Evolutionary conservation across 2,329 filamentous ascomycete species (phyloP), one percentile per base, ranked within the genome.

Genomic region (Trichoderma asperellum): DNA sequence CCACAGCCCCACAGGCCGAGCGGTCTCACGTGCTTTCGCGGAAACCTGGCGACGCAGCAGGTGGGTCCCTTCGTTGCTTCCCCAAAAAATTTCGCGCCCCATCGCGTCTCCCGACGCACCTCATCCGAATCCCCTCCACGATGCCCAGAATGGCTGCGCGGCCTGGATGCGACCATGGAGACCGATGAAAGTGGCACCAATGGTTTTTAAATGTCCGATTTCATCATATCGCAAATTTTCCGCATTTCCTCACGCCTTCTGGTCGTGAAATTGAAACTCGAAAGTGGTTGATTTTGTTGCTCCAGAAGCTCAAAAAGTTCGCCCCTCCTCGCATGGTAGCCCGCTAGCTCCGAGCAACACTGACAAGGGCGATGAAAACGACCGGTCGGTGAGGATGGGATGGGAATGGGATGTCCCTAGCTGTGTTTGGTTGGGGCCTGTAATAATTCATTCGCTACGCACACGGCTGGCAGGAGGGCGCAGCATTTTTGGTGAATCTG

Each of bases 21-120:
- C 73, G 70, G 61, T 16, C 75, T 83, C 81, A 83, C 81, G 81
- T 83, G 81, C 76, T 79, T 80, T 80, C 81, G 81, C 78, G 81
- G 75, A 74, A 75, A 78, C 75, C 76, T 82, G 79, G 81, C 77
- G 79, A 75, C 71, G 5, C 72, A 73, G 74, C 71, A 71, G 72
- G 76, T 72, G 70, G 64, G 74, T 76, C 76, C 74, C 74, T 73
- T 70, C 52, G 57, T n/a, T 59, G 69, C 61, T 64, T 74, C 77
- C 77, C 75, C 78, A 75, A 78, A 49, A 77, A 76, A 71, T 77
- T 43, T 77, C 79, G 79, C 79, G 79, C 76, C 78, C 65, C 76
- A 79, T 80, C 82, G 81, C 81, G 82, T 82, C 79, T 80, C 77
- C 79, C 73, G 74, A 76, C 35, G 53, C 75, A 81, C 79, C 73